Evolutionary conservation across 1,139 yeast genomes (phyloP).

Genomic region (Scheffersomyces insectosa): DNA sequence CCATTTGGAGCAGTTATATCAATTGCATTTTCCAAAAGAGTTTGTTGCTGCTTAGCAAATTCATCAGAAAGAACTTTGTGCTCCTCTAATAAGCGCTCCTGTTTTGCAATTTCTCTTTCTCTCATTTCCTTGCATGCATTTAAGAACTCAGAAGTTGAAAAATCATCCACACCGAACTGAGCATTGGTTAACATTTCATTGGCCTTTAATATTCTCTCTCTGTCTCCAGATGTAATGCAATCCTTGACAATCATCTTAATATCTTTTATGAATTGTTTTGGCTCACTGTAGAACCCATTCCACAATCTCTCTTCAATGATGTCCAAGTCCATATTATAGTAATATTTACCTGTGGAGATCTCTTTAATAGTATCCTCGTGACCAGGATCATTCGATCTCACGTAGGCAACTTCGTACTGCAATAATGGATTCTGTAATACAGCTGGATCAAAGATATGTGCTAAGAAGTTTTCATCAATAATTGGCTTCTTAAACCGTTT

Average conservation of each 20-base stretch:
- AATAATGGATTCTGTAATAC: conserved; percentile 36
- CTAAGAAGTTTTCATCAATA: conserved; percentile 70
- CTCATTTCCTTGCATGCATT: conserved; percentile 77
- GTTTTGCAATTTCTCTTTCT: conserved; percentile 63
- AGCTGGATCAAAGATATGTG: conserved; percentile 73
- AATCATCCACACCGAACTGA: conserved; percentile 92
- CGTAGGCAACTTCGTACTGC: conserved; percentile 51
- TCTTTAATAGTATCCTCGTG: conserved; percentile 75
- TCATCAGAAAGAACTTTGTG: conserved; percentile 29
- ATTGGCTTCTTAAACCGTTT: conserved; percentile 89
- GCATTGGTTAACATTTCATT: conserved; percentile 97
- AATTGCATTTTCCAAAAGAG: not conserved
- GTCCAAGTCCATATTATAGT: conserved; percentile 88
- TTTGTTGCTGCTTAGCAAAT: conserved; percentile 22
- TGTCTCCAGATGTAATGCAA: conserved; percentile 70
- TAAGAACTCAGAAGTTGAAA: conserved; percentile 69
- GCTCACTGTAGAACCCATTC: conserved; percentile 95
- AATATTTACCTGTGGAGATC: conserved; percentile 68
- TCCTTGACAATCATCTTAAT: conserved; percentile 82
- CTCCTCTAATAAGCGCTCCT: conserved; percentile 46
- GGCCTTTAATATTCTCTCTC: conserved; percentile 85
- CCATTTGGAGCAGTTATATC: not conserved
- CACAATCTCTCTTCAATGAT: conserved; percentile 91
- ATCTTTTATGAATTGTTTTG: conserved; percentile 84
- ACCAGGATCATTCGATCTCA: conserved; percentile 52